Evolutionary conservation across 495 filamentous ascomycete species (phyloP), one percentile per base, ranked within the genome.

Genomic region (Aspergillus indologenus): DNA sequence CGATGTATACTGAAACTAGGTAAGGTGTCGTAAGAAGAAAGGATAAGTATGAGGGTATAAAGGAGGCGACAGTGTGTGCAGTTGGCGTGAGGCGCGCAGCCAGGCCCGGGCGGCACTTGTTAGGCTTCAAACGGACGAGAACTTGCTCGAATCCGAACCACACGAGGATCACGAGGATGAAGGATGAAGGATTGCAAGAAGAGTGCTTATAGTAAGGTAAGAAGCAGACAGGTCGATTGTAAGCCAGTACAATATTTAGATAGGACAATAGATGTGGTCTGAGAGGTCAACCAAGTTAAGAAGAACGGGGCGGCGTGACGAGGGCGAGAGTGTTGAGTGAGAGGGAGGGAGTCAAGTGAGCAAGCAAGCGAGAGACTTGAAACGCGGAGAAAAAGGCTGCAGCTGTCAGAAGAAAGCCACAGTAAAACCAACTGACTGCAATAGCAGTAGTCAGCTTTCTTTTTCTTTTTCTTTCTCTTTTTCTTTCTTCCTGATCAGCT

Each of bases 301-400:
- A 54, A 54, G 31, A 45, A 50, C 29, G 57, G 55, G 9, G n/a
- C n/a, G n/a, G n/a, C n/a, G 26, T 29, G 26, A 29, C 26, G 45
- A 34, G 50, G 45, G n/a, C n/a, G n/a, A n/a, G n/a, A n/a, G n/a
- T n/a, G n/a, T n/a, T n/a, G n/a, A n/a, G n/a, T n/a, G n/a, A 29
- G 26, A 29, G 4, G 26, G 26, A 29, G 26, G 26, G 9, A 9
- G 26, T 29, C 4, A 29, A n/a, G n/a, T n/a, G n/a, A n/a, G n/a
- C 26, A 29, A 29, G 26, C 3, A 9, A 29, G 9, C 9, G 26
- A 29, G 59, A 51, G 24, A 47, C 50, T 58, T 54, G 59, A 62
- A 61, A 67, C 61, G 61, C 65, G 54, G 61, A 61, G 61, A 60
- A 61, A 59, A 62, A 53, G 52, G 34, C 12, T 46, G 53, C 60